These are phyloP conservation scores for Circinella minor DNA, from an alignment of 371 early-diverging fungal species.

Conservation along the genomic window DNA sequence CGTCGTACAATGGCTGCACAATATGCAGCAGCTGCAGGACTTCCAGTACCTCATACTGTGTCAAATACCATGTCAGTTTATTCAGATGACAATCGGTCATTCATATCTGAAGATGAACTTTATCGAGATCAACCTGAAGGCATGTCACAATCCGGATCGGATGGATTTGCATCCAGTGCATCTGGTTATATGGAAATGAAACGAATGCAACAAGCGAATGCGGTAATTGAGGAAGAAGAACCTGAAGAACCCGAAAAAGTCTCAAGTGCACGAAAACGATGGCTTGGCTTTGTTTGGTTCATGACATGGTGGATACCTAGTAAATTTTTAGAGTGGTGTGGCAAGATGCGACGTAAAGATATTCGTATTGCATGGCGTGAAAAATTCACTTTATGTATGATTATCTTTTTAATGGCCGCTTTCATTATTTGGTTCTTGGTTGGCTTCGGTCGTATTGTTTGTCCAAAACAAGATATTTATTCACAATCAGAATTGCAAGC, in stretches of 20 bases:
- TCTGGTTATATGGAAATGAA: conserved; percentile 26
- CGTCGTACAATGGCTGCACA: conserved; percentile 20
- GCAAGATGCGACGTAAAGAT: conserved; percentile 79
- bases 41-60: conserved; percentile 22
- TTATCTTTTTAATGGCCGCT: conserved; percentile 81
- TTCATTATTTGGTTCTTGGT: conserved; percentile 89
- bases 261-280: conserved; percentile 60
- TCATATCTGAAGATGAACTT: conserved; percentile 62
- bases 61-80: conserved; percentile 29
- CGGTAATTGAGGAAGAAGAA: conserved; percentile 13
- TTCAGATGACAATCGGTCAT: conserved; percentile 64
- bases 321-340: conserved; percentile 62
- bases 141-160: conserved; percentile 30
- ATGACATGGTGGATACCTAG: conserved; percentile 90
- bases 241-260: conserved; percentile 24
- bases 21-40: conserved; percentile 27
- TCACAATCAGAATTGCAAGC: conserved; percentile 56
- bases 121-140: conserved; percentile 28
- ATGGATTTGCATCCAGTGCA: conserved; percentile 20
- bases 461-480: conserved; percentile 77
- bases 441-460: conserved; percentile 80
- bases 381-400: conserved; percentile 86
- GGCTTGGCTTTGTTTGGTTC: conserved; percentile 83
- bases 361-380: conserved; percentile 95
- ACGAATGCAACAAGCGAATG: conserved; percentile 12